Conservation (phyloP, 768 basidiomycete species). For the Cytidiella melzeri region DNA sequence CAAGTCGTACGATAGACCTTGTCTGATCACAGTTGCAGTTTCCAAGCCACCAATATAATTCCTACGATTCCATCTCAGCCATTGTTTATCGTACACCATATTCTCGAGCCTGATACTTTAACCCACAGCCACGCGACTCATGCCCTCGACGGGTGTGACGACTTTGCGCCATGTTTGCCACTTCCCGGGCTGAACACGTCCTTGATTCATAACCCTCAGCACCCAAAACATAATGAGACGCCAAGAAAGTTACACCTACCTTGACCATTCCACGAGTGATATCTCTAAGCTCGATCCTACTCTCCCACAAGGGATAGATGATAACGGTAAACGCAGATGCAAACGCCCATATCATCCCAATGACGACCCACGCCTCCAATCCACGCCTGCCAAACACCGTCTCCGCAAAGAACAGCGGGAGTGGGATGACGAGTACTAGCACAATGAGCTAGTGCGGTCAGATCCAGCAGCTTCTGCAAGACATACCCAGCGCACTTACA, state of each 20-base stretch:
- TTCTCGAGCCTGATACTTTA: no score
- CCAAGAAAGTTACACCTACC: no score
- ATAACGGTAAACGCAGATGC: constrained; percentile 70
- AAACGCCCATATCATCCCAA: constrained; percentile 85
- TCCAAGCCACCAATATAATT: no score
- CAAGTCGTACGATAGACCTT: no score
- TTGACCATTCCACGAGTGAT: constrained; percentile 60
- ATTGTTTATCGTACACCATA: no score
- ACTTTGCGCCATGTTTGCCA: not conserved
- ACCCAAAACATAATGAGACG: no score
- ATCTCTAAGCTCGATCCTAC: constrained; percentile 53
- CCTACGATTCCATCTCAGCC: no score
- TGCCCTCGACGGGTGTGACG: not conserved
- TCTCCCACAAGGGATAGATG: constrained; percentile 84
- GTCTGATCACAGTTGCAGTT: no score
- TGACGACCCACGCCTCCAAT: constrained; percentile 71
- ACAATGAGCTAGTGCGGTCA: constrained; percentile 41
- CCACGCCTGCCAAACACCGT: constrained; percentile 62
- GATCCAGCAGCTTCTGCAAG: not conserved
- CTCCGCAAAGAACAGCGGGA: constrained; percentile 81
- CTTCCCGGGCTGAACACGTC: not conserved
- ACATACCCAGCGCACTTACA: constrained; percentile 34
- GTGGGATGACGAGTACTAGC: constrained; percentile 69
- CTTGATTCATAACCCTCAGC: not conserved
- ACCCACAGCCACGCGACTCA: not conserved